Percentiles rank a stretch among this genome's conserved stretches.
phyloP scores from a whole-genome alignment of 1,284 basidiomycete species.

The Trametes pubescens region DNA sequence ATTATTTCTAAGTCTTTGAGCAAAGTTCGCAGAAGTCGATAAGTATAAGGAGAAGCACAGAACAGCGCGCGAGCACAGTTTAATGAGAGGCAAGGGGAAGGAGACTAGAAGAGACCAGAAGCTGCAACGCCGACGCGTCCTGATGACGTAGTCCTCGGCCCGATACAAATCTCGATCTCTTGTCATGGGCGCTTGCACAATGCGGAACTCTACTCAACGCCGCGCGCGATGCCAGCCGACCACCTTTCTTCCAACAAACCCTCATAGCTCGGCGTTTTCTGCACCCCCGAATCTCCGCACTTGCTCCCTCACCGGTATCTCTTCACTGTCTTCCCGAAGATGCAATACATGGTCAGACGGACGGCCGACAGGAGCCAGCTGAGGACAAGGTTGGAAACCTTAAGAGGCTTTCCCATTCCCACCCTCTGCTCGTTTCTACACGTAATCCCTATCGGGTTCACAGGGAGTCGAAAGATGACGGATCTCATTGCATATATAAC shows the following conservation, averaged over 20 bases:
- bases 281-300: too few species aligned
- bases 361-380: too few species aligned
- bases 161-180: slow-evolving; percentile 4
- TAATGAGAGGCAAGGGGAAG: neutral
- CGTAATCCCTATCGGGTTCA: too few species aligned
- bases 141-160: slow-evolving; percentile 6
- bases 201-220: neutral
- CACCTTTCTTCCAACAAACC: neutral
- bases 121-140: slow-evolving; percentile 9
- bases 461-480: too few species aligned
- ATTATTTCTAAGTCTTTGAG: too few species aligned
- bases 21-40: neutral
- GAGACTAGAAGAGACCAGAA: neutral
- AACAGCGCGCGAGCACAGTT: neutral
- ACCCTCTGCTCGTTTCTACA: too few species aligned
- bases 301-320: too few species aligned
- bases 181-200: neutral
- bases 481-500: too few species aligned
- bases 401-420: too few species aligned
- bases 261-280: too few species aligned
- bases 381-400: too few species aligned
- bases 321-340: neutral
- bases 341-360: neutral
- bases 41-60: neutral
- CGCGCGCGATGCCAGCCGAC: too few species aligned